Conservation (phyloP, 2,329 filamentous ascomycete genomes). For the Chrysosporium keratinophilum region DNA sequence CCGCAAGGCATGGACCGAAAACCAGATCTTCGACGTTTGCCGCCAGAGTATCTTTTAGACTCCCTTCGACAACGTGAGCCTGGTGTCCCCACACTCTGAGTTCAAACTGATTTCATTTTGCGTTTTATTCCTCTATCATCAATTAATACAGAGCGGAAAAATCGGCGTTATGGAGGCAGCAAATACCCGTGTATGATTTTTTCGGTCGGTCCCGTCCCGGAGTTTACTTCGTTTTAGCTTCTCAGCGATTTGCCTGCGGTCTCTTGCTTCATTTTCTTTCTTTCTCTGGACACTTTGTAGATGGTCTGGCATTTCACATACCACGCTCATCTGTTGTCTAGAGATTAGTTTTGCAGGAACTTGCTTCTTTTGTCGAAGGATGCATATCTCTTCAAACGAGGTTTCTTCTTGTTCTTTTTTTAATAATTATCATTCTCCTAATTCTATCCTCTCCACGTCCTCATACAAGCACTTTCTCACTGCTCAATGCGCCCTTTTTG, state of each 20-base stretch:
- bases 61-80: conserved; percentile 29
- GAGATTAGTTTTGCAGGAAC: background rate
- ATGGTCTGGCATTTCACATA: background rate
- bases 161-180: conserved; percentile 8
- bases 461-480: background rate
- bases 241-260: background rate
- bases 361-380: background rate
- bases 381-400: conserved; percentile 1
- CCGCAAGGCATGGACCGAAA: conserved; percentile 39
- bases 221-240: background rate
- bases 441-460: background rate
- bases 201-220: conserved; percentile 3
- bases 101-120: background rate
- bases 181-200: conserved; percentile 10
- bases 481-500: background rate
- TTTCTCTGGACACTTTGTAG: background rate
- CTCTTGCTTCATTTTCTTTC: conserved; percentile 1
- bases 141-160: conserved; percentile 10
- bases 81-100: conserved; percentile 28
- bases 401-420: background rate
- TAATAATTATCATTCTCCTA: background rate
- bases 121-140: conserved; percentile 3
- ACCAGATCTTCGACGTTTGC: conserved; percentile 37
- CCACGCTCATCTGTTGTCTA: background rate
- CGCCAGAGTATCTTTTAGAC: conserved; percentile 39